Percentiles rank a stretch among this genome's conserved stretches.
Evolutionary conservation across 2,329 filamentous ascomycete genomes (phyloP).

Genomic region (Diaporthe capsici): DNA sequence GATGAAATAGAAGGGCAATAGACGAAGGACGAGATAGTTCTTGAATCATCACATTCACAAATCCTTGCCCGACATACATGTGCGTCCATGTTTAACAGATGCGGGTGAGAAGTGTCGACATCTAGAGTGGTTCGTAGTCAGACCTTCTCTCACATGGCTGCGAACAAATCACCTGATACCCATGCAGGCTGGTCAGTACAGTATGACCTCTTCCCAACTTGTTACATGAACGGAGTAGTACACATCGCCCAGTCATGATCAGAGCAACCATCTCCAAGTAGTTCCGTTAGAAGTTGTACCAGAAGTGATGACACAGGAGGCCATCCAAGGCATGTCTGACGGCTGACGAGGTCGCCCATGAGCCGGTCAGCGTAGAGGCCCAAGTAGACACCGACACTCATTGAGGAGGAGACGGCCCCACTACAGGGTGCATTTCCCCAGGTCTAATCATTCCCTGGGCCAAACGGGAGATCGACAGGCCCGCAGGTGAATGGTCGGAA

Average conservation of each 20-base stretch:
- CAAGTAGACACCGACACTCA: too few relatives aligned
- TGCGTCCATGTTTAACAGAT: neutral
- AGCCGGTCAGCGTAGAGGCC: neutral
- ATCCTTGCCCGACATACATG: neutral
- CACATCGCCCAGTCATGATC: too few relatives aligned
- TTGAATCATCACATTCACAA: neutral
- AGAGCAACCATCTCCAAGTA: neutral
- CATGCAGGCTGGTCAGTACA: neutral
- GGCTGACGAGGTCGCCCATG: too few relatives aligned
- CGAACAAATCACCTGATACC: neutral
- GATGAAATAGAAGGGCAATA: conserved; percentile 42
- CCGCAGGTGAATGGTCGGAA: conserved; percentile 5
- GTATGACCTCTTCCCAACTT: neutral
- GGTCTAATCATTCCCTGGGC: neutral
- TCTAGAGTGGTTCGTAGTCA: neutral
- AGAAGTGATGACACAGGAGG: too few relatives aligned
- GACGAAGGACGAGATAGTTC: conserved; percentile 28
- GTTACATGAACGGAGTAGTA: neutral
- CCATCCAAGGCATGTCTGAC: neutral
- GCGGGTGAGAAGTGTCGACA: neutral
- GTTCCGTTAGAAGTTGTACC: too few relatives aligned
- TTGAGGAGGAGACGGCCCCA: neutral
- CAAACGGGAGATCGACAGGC: conserved; percentile 31
- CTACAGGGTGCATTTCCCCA: neutral
- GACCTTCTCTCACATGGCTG: neutral